Evolutionary conservation across 2,329 filamentous ascomycete species (phyloP).

Genomic region (Ceratocystis diversiconidia): DNA sequence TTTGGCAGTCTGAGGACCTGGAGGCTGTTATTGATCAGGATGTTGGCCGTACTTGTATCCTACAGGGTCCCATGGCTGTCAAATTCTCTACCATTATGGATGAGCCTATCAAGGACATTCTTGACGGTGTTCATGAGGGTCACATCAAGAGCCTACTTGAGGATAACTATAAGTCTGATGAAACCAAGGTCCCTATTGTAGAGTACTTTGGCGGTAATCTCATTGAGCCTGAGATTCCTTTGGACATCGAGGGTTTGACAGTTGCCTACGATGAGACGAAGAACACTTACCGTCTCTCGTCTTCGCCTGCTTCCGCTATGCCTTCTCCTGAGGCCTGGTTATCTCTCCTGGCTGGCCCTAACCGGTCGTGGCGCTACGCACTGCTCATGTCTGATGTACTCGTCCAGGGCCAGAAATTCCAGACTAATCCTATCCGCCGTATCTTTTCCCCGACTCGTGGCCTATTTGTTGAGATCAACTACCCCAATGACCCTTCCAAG

Average conservation of each 20-base stretch:
- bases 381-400: conserved; percentile 88
- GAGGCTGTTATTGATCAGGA: conserved; percentile 93
- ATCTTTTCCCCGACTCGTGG: conserved; percentile 79
- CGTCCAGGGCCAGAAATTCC: conserved; percentile 90
- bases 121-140: conserved; percentile 75
- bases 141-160: conserved; percentile 69
- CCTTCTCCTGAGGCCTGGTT: conserved; percentile 77
- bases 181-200: conserved; percentile 61
- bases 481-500: conserved; percentile 69
- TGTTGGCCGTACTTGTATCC: conserved; percentile 86
- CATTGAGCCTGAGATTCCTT: conserved; percentile 53
- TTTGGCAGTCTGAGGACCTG: conserved; percentile 97
- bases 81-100: conserved; percentile 82
- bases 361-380: conserved; percentile 85
- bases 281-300: conserved; percentile 70
- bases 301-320: conserved; percentile 56
- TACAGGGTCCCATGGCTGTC: conserved; percentile 86
- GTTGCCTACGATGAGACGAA: conserved; percentile 65
- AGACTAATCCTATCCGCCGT: conserved; percentile 87
- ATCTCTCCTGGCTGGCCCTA: conserved; percentile 68
- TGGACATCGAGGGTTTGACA: conserved; percentile 74
- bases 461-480: conserved; percentile 72
- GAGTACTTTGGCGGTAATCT: conserved; percentile 94
- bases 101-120: conserved; percentile 87
- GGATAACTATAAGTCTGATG: conserved; percentile 66